Evolutionary conservation across 495 filamentous ascomycete genomes (phyloP), one percentile per base, ranked within the genome.

Genomic region (Penicillium riverlandense): DNA sequence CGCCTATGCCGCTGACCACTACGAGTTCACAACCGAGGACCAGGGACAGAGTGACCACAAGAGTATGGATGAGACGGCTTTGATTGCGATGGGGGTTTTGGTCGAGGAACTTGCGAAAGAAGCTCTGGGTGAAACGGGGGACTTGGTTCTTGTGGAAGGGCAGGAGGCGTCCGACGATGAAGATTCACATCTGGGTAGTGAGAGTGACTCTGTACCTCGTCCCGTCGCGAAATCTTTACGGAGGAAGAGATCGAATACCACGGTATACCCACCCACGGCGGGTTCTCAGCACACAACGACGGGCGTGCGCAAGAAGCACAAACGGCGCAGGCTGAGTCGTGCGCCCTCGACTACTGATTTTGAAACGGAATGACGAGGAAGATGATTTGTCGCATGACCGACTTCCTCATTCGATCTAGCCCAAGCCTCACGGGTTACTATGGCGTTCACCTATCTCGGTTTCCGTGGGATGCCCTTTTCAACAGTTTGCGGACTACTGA

Each of bases 41-140:
- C 53, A 52, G 7, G 67, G 61, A 6, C 48, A 55, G 14, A 51
- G 73, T 35, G 75, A 82, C 42, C 79, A 80, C 58, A 66, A 73
- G 27, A 88, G 79, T 48, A 76, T 96, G 78, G 86, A 95, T 55
- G 90, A 89, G 63, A 91, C 86, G 8, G 88, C 88, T 1, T 59
- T 96, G 41, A 67, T 95, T 45, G 85, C 85, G 0, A 66, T 94
- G 62, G 90, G 88, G 0, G 79, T 96, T 16, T 53, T 95, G 43
- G 61, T 95, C 30, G 90, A 96, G 63, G 90, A 96, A 58, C 72
- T 83, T 42, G 67, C 75, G 5, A 70, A 69, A 12, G 77, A 83
- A 35, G 63, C 64, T 0, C 65, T 95, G 10, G 88, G 86, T 1
- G 69, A 75, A 29, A 84, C 72, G 1, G 90, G 87, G 4, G 83